phyloP scores from a whole-genome alignment of 768 basidiomycete species.

The Gyrodon lividus region DNA sequence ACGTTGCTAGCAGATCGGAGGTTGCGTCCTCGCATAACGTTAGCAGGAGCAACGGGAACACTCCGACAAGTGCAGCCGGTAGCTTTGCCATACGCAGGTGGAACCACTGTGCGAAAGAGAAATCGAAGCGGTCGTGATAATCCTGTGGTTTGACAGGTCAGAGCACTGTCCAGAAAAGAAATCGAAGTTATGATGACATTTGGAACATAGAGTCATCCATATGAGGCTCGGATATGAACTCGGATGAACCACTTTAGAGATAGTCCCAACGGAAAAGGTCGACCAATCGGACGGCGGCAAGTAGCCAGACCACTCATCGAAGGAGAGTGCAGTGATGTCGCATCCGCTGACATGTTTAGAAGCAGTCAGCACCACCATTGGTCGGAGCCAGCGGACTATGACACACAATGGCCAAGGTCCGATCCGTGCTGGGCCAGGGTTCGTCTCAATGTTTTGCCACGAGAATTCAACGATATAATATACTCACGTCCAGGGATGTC shows the following conservation, averaged over 20 bases:
- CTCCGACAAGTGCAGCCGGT: too few relatives aligned
- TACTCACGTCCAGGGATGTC: constrained; percentile 8
- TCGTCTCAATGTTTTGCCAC: neutral
- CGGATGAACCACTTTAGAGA: neutral
- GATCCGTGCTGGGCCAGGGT: neutral
- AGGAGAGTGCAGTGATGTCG: neutral
- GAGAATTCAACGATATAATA: neutral
- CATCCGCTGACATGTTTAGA: neutral
- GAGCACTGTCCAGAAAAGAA: too few relatives aligned
- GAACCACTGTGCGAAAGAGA: too few relatives aligned
- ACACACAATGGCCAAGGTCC: neutral
- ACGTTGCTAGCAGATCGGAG: too few relatives aligned
- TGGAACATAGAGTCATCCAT: neutral
- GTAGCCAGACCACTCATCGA: neutral
- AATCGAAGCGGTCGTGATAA: too few relatives aligned
- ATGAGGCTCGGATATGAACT: neutral
- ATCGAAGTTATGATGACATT: too few relatives aligned
- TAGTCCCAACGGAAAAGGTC: neutral
- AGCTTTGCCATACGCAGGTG: too few relatives aligned
- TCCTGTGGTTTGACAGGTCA: too few relatives aligned
- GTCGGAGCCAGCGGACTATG: too few relatives aligned
- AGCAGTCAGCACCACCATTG: neutral
- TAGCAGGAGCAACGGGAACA: too few relatives aligned
- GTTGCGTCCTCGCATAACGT: too few relatives aligned
- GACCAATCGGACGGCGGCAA: neutral